Evolutionary conservation across 2,329 filamentous ascomycete genomes (phyloP), one percentile per base, ranked within the genome.

Genomic region (Calonectria hawksworthii): DNA sequence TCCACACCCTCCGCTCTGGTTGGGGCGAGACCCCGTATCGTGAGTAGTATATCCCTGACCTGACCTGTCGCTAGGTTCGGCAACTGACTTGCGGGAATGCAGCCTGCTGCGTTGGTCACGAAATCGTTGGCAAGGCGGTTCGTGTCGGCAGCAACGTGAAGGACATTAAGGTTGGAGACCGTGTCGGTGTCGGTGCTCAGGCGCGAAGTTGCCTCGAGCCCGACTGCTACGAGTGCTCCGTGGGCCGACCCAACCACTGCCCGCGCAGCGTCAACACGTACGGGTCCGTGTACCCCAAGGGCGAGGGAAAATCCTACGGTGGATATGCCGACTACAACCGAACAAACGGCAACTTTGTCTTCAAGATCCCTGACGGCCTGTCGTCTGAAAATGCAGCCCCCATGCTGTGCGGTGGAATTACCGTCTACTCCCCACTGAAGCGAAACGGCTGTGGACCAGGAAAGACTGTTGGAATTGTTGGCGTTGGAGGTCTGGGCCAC

Each of bases 401-500:
- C 1, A 95, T 96, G 93, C 89, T 97, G 74, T 98, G 95, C 83
- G 95, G 94, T 13, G 95, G 95, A 70, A 88, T 96, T 51, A 97
- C 95, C 0, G 92, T 92, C 56, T 98, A 93, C 86, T 93, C 91
- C 59, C 95, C 95, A 0, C 89, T 98, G 1, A 92, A 94, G 73
- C 89, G 94, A 64, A 92, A 95, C 80, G 93, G 93, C 32, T 89
- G 89, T 73, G 93, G 94, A 0, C 93, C 93, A 0, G 94, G 94
- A 72, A 94, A 94, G 87, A 94, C 93, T 86, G 90, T 95, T 32
- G 94, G 89, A 44, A 90, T 95, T 74, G 90, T 95, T 16, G 94
- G 94, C 69, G 86, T 95, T 77, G 92, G 93, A n/a, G 93, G 93
- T 5, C 89, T 94, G 73, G 93, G 93, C 1, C 93, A 94, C 84